phyloP scores from a whole-genome alignment of 805 yeast genomes.

The Ogataea allantospora region DNA sequence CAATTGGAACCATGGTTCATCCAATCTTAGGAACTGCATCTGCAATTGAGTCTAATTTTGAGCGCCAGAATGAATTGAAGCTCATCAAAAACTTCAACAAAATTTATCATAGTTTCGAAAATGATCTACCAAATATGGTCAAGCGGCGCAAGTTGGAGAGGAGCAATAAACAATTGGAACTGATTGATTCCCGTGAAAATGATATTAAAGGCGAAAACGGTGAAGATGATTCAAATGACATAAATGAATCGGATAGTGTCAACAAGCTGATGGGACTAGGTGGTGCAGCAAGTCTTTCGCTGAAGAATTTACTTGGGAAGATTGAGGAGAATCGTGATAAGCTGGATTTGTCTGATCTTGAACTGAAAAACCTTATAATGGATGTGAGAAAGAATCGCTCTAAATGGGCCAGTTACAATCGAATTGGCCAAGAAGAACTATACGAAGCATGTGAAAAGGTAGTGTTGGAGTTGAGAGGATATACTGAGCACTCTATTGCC shows the following conservation, averaged over 20 bases:
- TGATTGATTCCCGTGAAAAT: slow-evolving; percentile 26
- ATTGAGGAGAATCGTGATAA: slow-evolving; percentile 81
- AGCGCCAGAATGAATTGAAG: slow-evolving; percentile 35
- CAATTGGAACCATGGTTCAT: slow-evolving; percentile 34
- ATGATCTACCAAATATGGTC: slow-evolving; percentile 70
- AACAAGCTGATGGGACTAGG: slow-evolving; percentile 33
- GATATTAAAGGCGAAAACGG: slow-evolving; percentile 14
- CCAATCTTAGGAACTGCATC: slow-evolving; percentile 37
- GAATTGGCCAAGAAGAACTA: slow-evolving; percentile 95
- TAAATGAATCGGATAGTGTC: slow-evolving; percentile 27
- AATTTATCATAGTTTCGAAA: slow-evolving; percentile 73
- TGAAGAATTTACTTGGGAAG: slow-evolving; percentile 75
- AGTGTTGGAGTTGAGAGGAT: slow-evolving; percentile 81
- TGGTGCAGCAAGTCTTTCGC: slow-evolving; percentile 74
- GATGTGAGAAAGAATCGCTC: slow-evolving; percentile 95
- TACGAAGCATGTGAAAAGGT: slow-evolving; percentile 98
- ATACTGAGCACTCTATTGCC: slow-evolving; percentile 95
- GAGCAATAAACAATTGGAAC: slow-evolving; percentile 67
- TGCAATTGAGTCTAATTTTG: slow-evolving; percentile 42
- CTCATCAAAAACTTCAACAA: slow-evolving; percentile 64
- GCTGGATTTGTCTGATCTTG: slow-evolving; percentile 72
- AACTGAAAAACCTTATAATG: slow-evolving; percentile 77
- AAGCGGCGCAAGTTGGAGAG: slow-evolving; percentile 77
- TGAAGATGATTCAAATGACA: slow-evolving; percentile 15
- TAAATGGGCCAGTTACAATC: slow-evolving; percentile 95